Base-by-base conservation (phyloP, 139 green algal species). In the Chlorokybus atmophyticus region DNA sequence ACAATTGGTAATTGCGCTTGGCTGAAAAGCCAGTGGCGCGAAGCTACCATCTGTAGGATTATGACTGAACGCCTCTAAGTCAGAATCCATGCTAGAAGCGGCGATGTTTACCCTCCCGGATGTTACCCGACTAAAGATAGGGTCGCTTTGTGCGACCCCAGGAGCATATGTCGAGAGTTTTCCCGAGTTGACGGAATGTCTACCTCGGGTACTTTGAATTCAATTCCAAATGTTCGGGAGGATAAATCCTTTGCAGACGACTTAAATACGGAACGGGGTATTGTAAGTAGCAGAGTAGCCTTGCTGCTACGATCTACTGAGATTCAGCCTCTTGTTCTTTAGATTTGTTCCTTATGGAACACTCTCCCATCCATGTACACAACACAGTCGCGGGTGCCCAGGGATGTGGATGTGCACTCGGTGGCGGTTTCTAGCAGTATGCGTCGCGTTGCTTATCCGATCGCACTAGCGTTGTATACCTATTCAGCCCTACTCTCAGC, bases 211-310 rank as follows among this genome's bases (percentile, higher is more conserved):
- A 50, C 51, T 58, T 52, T 67, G 59, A 67, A 67, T 58, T 54
- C 75, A 83, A 85, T 81, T 82, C 60, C 27, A 78, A 60, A 76
- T 70, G 73, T 60, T 78, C 77, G 76, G 75, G 75, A 74, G 68
- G 80, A 82, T 85, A 81, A 78, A 85, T 85, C 77, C 78, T 81
- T 83, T 80, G 82, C 71, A 86, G 82, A 88, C 82, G 78, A 86
- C 82, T 83, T 80, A 73, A 76, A 67, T 82, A 59, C 39, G 39
- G 71, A 82, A 80, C 79, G 67, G 74, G 76, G 79, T 89, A 84
- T 76, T 89, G 79, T 89, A 85, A 79, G 76, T 67, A 70, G 79
- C 67, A 86, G 79, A 86, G 77, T 83, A 77, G 75, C 77, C 77
- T 86, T 86, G 82, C 77, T 88, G 77, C 75, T 79, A 79, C 77